phyloP scores from a whole-genome alignment of 768 basidiomycete genomes.

The Cyclocybe cylindracea region DNA sequence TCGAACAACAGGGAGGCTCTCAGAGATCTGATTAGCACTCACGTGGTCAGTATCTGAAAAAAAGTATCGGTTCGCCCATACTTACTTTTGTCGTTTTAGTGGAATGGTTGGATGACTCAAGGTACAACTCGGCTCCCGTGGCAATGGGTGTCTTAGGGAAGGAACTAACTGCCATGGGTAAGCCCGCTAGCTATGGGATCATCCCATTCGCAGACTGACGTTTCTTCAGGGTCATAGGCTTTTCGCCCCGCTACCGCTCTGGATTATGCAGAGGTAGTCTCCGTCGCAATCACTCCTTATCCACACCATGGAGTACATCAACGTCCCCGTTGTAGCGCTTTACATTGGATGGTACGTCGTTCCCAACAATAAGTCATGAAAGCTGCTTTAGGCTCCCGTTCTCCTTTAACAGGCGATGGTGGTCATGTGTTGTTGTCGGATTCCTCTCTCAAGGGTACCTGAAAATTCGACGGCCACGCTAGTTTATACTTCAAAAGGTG shows the following conservation, averaged over 20 bases:
- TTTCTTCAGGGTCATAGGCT: slow-evolving; percentile 43
- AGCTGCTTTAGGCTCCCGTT: slow-evolving; percentile 37
- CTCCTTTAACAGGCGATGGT: slow-evolving; percentile 57
- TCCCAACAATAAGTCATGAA: neutral
- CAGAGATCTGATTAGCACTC: slow-evolving; percentile 48
- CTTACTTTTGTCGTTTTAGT: slow-evolving; percentile 19
- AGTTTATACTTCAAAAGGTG: slow-evolving; percentile 50
- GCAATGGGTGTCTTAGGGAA: slow-evolving; percentile 56
- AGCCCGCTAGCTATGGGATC: slow-evolving; percentile 42
- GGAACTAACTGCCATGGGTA: slow-evolving; percentile 51
- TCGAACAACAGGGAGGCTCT: slow-evolving; percentile 44
- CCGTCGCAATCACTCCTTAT: slow-evolving; percentile 31
- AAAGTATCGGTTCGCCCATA: neutral
- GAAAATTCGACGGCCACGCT: slow-evolving; percentile 53
- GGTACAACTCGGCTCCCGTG: slow-evolving; percentile 53
- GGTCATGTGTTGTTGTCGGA: slow-evolving; percentile 54
- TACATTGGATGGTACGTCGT: slow-evolving; percentile 33
- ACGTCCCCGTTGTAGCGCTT: slow-evolving; percentile 45
- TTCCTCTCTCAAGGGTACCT: slow-evolving; percentile 62
- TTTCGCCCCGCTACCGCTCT: slow-evolving; percentile 50
- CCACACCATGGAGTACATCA: slow-evolving; percentile 39
- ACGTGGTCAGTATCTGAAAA: slow-evolving; percentile 32
- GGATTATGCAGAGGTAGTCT: slow-evolving; percentile 40
- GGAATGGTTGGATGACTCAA: slow-evolving; percentile 57
- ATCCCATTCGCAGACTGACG: slow-evolving; percentile 40